Conservation (phyloP, 768 basidiomycete species). For the Tephrocybe rancida region DNA sequence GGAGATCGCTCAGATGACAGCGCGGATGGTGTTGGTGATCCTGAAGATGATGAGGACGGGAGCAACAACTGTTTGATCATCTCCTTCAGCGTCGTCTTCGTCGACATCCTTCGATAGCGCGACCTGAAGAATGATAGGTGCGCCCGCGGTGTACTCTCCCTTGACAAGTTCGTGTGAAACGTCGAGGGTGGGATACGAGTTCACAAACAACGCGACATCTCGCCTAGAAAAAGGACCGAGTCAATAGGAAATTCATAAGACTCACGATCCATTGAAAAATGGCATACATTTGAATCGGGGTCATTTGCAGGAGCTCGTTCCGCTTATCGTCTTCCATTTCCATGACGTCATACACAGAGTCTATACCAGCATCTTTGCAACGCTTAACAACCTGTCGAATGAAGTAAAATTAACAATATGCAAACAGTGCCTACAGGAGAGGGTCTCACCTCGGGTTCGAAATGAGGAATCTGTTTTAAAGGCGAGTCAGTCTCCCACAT, state of each 20-base stretch:
- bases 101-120: slow-evolving; percentile 81
- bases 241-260: background rate
- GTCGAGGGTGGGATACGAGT: slow-evolving; percentile 96
- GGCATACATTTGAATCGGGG: slow-evolving; percentile 83
- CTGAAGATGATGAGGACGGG: slow-evolving; percentile 54
- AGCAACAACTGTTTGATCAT: slow-evolving; percentile 86
- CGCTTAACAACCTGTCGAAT: slow-evolving; percentile 68
- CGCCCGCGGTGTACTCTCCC: slow-evolving; percentile 83
- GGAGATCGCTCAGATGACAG: slow-evolving; percentile 18
- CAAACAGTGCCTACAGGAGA: too few species aligned
- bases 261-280: too few species aligned
- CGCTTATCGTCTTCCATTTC: slow-evolving; percentile 96
- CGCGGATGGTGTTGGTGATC: slow-evolving; percentile 34
- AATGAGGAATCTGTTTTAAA: slow-evolving; percentile 95
- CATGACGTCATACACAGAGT: slow-evolving; percentile 97
- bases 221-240: slow-evolving; percentile 54
- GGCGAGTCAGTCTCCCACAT: slow-evolving; percentile 98
- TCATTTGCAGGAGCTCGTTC: slow-evolving; percentile 82
- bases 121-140: slow-evolving; percentile 83
- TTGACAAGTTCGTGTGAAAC: slow-evolving; percentile 85
- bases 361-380: slow-evolving; percentile 80
- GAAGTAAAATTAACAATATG: background rate
- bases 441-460: slow-evolving; percentile 76
- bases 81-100: slow-evolving; percentile 64
- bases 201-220: slow-evolving; percentile 94